Percentiles rank a stretch among this genome's conserved stretches.
These are phyloP conservation scores for Phoma sp. DNA, from an alignment of 2,329 filamentous ascomycete genomes.

Conservation along the genomic window DNA sequence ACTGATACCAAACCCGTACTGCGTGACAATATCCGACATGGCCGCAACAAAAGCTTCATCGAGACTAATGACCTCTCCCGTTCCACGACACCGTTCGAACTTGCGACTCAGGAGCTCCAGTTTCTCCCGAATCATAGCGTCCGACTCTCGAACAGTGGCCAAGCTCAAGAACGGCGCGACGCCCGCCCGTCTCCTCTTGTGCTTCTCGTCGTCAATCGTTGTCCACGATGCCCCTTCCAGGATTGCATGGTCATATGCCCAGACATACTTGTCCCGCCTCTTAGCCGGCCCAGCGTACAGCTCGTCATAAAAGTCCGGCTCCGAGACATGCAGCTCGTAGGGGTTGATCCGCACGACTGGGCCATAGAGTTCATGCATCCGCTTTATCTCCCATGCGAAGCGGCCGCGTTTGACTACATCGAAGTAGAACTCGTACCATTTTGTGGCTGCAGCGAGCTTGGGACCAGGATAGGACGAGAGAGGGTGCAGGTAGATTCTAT, in stretches of 20 bases:
- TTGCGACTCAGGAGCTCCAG: neutral
- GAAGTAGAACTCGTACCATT: neutral
- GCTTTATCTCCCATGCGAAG: slow-evolving; percentile 27
- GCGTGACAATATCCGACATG: neutral
- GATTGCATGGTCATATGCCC: slow-evolving; percentile 5
- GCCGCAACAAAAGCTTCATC: neutral
- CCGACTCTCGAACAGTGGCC: too few relatives aligned
- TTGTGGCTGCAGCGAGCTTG: neutral
- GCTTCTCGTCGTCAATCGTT: neutral
- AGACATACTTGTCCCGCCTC: slow-evolving; percentile 19
- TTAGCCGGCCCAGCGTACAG: slow-evolving; percentile 22
- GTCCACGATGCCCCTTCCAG: neutral
- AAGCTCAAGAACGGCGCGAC: neutral
- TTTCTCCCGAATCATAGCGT: too few relatives aligned
- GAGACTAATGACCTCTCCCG: neutral
- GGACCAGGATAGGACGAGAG: neutral
- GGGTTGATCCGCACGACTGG: slow-evolving; percentile 35
- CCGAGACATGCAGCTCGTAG: slow-evolving; percentile 26
- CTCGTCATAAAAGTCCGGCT: slow-evolving; percentile 29
- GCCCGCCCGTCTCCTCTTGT: neutral
- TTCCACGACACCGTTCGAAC: neutral
- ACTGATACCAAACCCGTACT: neutral
- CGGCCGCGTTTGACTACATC: slow-evolving; percentile 18
- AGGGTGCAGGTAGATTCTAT: neutral
- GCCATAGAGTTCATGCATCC: slow-evolving; percentile 32